A percentile compares a stretch with the other conserved stretches of the same genome.
Evolutionary conservation across 2,329 filamentous ascomycete genomes (phyloP).

Genomic region (Cladosporium sp.): DNA sequence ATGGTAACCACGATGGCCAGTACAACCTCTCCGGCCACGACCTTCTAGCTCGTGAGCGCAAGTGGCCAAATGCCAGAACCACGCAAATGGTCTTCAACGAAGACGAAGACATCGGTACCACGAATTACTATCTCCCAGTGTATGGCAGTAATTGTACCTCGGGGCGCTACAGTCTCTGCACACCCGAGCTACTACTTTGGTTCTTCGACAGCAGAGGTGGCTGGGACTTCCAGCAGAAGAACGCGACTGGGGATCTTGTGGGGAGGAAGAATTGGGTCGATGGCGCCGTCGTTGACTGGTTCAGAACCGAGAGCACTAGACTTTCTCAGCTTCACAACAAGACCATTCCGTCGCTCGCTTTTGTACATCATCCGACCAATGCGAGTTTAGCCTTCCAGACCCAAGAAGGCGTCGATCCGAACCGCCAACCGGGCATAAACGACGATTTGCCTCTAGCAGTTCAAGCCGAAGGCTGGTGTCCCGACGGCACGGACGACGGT

Average conservation of each 20-base stretch:
- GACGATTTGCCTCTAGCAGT: slow-evolving; percentile 38
- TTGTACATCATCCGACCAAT: slow-evolving; percentile 52
- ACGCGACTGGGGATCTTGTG: slow-evolving; percentile 24
- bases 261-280: slow-evolving; percentile 44
- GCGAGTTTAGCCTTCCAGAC: slow-evolving; percentile 41
- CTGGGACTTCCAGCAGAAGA: slow-evolving; percentile 42
- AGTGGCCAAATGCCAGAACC: slow-evolving; percentile 38
- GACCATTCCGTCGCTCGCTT: slow-evolving; percentile 48
- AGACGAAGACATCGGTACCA: slow-evolving; percentile 38
- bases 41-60: slow-evolving; percentile 39
- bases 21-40: slow-evolving; percentile 52
- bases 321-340: slow-evolving; percentile 17
- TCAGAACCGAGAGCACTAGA: slow-evolving; percentile 28
- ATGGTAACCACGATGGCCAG: slow-evolving; percentile 66
- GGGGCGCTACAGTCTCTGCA: background rate
- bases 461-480: slow-evolving; percentile 38
- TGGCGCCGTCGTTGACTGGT: slow-evolving; percentile 44
- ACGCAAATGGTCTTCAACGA: slow-evolving; percentile 38
- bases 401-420: slow-evolving; percentile 36
- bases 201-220: slow-evolving; percentile 68
- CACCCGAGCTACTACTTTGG: slow-evolving; percentile 56
- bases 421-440: slow-evolving; percentile 46
- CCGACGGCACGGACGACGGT: slow-evolving; percentile 33
- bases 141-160: slow-evolving; percentile 40
- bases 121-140: slow-evolving; percentile 54